Conservation (phyloP, 2,329 filamentous ascomycete genomes). For the Aspergillus vadensis region DNA sequence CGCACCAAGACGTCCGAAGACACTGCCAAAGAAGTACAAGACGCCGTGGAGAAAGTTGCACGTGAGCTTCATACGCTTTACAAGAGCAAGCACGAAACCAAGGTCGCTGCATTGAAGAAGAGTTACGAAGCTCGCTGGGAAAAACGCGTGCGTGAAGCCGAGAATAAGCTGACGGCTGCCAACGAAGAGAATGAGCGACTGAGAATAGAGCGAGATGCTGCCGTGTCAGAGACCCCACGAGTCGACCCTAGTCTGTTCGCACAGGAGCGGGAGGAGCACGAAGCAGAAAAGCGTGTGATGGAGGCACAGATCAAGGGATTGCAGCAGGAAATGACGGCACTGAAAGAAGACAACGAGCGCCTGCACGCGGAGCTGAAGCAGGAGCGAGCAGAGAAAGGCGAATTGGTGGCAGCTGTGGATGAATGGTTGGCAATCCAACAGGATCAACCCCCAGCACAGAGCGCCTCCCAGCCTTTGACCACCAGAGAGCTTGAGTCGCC, state of each 20-base stretch:
- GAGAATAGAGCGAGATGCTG: conserved; percentile 64
- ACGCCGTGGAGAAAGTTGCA: conserved; percentile 87
- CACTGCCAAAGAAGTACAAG: conserved; percentile 70
- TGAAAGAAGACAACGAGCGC: conserved; percentile 68
- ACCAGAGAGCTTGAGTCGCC: conserved; percentile 12
- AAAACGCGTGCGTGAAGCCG: conserved; percentile 80
- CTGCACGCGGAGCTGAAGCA: conserved; percentile 61
- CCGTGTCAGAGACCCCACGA: conserved; percentile 59
- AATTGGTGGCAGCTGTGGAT: conserved; percentile 51
- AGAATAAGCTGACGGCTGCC: conserved; percentile 69
- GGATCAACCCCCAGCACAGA: conserved; percentile 16
- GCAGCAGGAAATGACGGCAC: conserved; percentile 68
- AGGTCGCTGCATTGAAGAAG: conserved; percentile 84
- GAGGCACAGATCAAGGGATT: conserved; percentile 75
- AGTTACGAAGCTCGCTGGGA: conserved; percentile 84
- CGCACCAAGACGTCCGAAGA: conserved; percentile 49
- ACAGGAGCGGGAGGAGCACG: conserved; percentile 60
- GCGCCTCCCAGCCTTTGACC: background rate
- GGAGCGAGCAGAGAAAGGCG: conserved; percentile 54
- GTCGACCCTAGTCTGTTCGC: conserved; percentile 49
- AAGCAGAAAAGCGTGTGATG: conserved; percentile 67
- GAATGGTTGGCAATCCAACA: conserved; percentile 49
- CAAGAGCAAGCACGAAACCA: conserved; percentile 96
- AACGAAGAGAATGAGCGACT: conserved; percentile 74
- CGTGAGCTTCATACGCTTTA: conserved; percentile 89